Conservation (phyloP, 768 basidiomycete genomes). For the Pilatotrama ljubarskyi region DNA sequence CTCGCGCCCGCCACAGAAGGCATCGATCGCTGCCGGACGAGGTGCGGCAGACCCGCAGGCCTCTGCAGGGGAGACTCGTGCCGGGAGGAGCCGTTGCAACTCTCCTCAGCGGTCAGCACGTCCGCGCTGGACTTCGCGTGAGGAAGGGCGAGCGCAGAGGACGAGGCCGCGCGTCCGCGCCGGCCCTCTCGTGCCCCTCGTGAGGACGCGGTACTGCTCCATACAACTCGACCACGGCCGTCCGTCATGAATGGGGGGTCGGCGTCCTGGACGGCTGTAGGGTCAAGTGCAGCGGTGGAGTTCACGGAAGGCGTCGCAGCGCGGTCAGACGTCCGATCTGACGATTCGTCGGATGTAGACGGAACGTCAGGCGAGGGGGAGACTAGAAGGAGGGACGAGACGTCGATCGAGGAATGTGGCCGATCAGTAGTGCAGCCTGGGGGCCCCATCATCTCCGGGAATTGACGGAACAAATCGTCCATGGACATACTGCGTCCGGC, state of each 20-base stretch:
- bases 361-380: too few species aligned
- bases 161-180: conserved; percentile 3
- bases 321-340: not conserved
- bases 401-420: not conserved
- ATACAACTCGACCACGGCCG: conserved; percentile 37
- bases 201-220: conserved; percentile 28
- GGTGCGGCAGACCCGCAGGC: not conserved
- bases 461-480: not conserved
- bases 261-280: conserved; percentile 15
- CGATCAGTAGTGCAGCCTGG: not conserved
- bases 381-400: not conserved
- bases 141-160: not conserved
- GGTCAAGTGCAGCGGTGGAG: too few species aligned
- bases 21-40: not conserved
- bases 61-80: not conserved
- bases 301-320: not conserved
- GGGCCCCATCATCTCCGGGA: not conserved
- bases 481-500: not conserved
- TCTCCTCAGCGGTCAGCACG: not conserved
- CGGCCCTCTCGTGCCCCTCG: conserved; percentile 11
- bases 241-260: conserved; percentile 37
- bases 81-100: not conserved
- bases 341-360: too few species aligned
- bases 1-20: not conserved
- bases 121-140: not conserved